Evolutionary conservation across 176 grass and related monocot species (phyloP).

Genomic region (Aegilops longissima): DNA sequence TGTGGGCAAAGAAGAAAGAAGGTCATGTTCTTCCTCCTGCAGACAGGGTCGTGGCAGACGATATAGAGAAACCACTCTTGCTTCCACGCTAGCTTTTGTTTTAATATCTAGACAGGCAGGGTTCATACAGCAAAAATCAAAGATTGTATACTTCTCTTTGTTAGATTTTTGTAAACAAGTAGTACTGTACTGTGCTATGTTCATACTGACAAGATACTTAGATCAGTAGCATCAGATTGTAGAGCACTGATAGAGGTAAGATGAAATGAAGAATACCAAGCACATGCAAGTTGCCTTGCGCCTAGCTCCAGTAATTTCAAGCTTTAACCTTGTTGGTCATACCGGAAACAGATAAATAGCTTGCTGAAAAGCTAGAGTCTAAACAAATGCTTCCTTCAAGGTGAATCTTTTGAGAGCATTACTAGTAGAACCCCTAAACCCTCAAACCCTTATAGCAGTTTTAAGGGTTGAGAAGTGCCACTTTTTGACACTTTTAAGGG

Average conservation of each 20-base stretch:
- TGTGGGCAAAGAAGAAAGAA: constrained; percentile 83
- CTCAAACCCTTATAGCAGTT: no score
- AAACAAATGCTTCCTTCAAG: background rate
- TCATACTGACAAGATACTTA: background rate
- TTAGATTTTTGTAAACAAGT: constrained; percentile 15
- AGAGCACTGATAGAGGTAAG: background rate
- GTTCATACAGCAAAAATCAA: background rate
- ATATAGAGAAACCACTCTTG: constrained; percentile 45
- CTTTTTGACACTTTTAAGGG: no score
- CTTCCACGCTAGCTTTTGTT: background rate
- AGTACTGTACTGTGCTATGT: no score
- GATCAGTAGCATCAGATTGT: background rate
- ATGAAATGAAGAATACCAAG: background rate
- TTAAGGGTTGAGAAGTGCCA: no score
- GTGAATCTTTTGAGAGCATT: no score
- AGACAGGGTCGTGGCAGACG: constrained; percentile 14
- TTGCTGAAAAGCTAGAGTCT: background rate
- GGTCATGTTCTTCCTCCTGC: background rate
- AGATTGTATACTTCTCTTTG: constrained; percentile 13
- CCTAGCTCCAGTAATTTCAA: background rate
- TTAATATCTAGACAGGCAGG: background rate
- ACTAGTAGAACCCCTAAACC: no score
- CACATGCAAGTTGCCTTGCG: background rate
- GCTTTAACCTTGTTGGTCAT: background rate
- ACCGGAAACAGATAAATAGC: background rate